phyloP scores from a whole-genome alignment of 306 rosid species.

The Cucurbita maxima region DNA sequence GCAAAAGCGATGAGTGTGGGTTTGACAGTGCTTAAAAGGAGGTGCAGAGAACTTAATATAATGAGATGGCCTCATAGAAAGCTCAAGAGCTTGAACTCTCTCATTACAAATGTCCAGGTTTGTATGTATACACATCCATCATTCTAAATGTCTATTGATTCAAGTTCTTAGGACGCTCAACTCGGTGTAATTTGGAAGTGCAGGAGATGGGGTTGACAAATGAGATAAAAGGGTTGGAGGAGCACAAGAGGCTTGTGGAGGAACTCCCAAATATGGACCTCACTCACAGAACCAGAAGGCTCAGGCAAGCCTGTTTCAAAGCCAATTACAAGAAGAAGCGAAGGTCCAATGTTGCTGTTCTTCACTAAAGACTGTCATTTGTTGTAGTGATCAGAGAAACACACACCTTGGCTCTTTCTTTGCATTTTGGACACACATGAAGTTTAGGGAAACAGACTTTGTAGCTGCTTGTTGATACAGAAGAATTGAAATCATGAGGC shows the following conservation, averaged over 20 bases:
- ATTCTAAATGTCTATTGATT: too few species aligned
- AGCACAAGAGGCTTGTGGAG: conserved; percentile 30
- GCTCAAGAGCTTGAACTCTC: conserved; percentile 50
- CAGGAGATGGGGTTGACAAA: conserved; percentile 50
- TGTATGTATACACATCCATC: neutral
- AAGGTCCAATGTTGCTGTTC: conserved; percentile 1
- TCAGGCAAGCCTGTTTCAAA: conserved; percentile 68
- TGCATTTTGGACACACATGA: too few species aligned
- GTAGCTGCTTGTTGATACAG: neutral
- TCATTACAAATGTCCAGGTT: conserved; percentile 58
- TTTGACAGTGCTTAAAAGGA: conserved; percentile 45
- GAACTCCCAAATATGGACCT: conserved; percentile 41
- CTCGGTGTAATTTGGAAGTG: neutral
- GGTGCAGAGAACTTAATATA: conserved; percentile 70
- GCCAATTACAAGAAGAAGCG: conserved; percentile 51
- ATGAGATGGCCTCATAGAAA: conserved; percentile 83
- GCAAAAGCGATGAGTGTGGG: conserved; percentile 67
- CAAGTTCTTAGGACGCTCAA: too few species aligned
- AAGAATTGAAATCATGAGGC: neutral
- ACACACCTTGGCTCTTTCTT: neutral
- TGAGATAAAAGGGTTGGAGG: conserved; percentile 46
- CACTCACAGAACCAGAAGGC: conserved; percentile 35
- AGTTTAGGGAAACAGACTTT: too few species aligned
- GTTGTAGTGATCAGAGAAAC: neutral
- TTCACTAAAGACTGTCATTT: neutral